Base-by-base conservation (phyloP, 257 asterid species). In the Linderniella brevidens region DNA sequence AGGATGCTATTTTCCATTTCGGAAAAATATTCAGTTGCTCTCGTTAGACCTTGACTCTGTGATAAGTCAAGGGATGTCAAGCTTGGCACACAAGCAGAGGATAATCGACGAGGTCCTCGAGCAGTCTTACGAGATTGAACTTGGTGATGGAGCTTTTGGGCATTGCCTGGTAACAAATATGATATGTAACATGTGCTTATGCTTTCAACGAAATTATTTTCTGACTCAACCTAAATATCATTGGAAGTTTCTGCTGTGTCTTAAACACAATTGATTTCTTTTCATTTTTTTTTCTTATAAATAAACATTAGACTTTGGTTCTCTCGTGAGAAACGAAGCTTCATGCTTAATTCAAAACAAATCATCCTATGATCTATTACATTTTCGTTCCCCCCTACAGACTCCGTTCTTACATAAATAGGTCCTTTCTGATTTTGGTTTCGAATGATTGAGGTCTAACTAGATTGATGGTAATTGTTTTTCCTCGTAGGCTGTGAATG, bases 81-180 rank as follows among this genome's bases (percentile, higher is more conserved):
- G 81, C 68, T 66, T 87, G 64, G 64, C 72, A 17, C 60, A 63
- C 46, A 75, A 87, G 57, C 87, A 82, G 68, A 79, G 68, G 58
- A 53, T 37, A 20, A 79, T 87, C 49, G 73, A 66, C 16, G 81
- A 61, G 56, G 73, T 55, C 64, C 81, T 87, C 17, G 72, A 73
- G 64, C 75, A 64, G 48, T 79, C 95, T 9, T 82, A 73, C 46
- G 74, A 73, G 67, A 71, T 87, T 57, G 72, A 72, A 55, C 87
- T 82, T 62, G 93, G 92, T 32, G 73, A 68, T 48, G 95, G 92
- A 54, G 62, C 63, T 43, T 79, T 68, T 50, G 97, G 95, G 29
- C 65, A 46, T 64, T 82, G 93, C 73, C 65, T 87, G 93, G 96
- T 78, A 76, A n/a, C n/a, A n/a, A n/a, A 67, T 51, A 58, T 57